Conservation (phyloP, 2,329 filamentous ascomycete genomes). For the Arthrobotrys sphaeroides region DNA sequence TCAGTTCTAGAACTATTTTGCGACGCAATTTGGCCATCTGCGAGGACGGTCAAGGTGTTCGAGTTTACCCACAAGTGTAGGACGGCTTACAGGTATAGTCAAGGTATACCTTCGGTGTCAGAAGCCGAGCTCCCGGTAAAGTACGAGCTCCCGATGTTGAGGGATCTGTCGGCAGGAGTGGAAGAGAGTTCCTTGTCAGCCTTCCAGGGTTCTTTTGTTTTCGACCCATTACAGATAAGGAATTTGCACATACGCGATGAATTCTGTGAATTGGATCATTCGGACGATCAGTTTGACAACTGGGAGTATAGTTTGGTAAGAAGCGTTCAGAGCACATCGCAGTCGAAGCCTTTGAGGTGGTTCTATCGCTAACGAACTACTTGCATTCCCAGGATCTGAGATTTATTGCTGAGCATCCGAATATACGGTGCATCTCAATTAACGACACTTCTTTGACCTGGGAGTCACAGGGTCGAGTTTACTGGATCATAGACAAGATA, state of each 20-base stretch:
- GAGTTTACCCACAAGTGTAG: not conserved
- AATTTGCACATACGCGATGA: not conserved
- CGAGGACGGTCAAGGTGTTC: not conserved
- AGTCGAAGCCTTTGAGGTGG: not conserved
- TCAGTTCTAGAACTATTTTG: not conserved
- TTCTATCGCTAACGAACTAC: not conserved
- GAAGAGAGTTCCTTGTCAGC: too few relatives aligned
- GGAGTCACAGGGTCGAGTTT: not conserved
- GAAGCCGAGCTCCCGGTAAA: not conserved
- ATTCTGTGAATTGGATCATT: not conserved
- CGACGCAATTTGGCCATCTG: not conserved
- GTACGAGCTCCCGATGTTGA: not conserved
- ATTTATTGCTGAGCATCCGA: not conserved
- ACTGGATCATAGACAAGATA: not conserved
- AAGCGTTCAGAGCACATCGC: not conserved
- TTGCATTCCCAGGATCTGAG: not conserved
- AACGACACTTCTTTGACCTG: not conserved
- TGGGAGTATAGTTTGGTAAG: not conserved
- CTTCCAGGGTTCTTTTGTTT: not conserved
- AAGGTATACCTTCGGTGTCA: not conserved
- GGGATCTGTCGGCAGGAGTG: not conserved
- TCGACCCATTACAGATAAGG: not conserved
- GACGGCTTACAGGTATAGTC: too few relatives aligned
- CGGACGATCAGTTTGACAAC: too few relatives aligned
- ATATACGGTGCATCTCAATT: not conserved